phyloP scores from a whole-genome alignment of 192 early-diverging fungal species.

The Backusella mclennaniae region DNA sequence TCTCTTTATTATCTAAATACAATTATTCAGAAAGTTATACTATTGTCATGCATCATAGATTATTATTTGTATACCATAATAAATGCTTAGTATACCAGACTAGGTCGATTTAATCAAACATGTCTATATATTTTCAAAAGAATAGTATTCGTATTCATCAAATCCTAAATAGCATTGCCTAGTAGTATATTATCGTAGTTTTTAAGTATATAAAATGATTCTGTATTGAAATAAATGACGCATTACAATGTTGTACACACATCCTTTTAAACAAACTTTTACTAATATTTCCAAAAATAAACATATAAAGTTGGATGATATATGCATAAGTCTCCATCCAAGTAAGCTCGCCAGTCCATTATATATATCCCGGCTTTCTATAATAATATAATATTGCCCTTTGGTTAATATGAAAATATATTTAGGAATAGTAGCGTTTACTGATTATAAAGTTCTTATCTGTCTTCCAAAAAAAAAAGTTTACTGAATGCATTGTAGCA shows the following conservation, averaged over 20 bases:
- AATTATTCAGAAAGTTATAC: neutral
- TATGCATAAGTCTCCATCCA: neutral
- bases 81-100: neutral
- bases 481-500: too few species aligned
- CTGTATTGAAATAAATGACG: neutral
- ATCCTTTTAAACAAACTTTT: neutral
- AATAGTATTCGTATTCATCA: neutral
- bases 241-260: neutral
- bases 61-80: neutral
- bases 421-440: too few species aligned
- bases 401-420: neutral
- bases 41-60: neutral
- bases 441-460: too few species aligned
- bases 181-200: neutral
- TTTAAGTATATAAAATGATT: neutral
- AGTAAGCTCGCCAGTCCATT: neutral
- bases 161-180: neutral
- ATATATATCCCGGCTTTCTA: neutral
- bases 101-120: too few species aligned
- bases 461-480: too few species aligned
- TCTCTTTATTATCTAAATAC: neutral
- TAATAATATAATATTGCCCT: neutral
- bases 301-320: neutral
- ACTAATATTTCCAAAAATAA: neutral
- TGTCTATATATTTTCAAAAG: too few species aligned